Base-by-base conservation (phyloP, 179 eudicot genomes). In the Spergularia azorica region DNA sequence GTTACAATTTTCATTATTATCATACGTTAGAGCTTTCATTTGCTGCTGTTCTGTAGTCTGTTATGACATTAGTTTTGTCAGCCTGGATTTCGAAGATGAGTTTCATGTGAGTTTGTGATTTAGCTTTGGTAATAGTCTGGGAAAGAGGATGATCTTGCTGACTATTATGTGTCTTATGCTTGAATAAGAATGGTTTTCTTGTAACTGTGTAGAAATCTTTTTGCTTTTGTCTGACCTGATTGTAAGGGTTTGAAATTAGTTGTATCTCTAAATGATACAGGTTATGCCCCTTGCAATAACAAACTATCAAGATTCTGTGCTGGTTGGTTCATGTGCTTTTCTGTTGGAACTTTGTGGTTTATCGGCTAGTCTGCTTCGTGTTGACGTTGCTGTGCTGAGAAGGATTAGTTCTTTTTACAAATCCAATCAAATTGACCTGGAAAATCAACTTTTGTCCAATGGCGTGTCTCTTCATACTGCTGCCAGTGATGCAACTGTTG, bases 321-420 rank as follows among this genome's bases (percentile, higher is more conserved):
- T 92, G 82, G 98, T 95, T 80, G 91, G 96, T 65, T 91, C 98
- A 54, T 95, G 98, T 84, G 93, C 92, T 79, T 91, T 95, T 75
- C 91, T 95, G 55, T 76, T 95, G 78, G 98, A 95, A 86, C 88
- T 95, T 63, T 93, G 96, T 87, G 97, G 98, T 75, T 82, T 93
- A 76, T 90, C 98, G 81, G 92, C 94, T 78, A 86, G 84, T 62
- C 81, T 83, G 84, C 95, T 95, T 72, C 93, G 86, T 78, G 86
- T 88, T 75, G 93, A 93, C 66, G 80, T 93, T 79, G 91, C 97
- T 81, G 91, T 90, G 67, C 85, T 95, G 83, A 90, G 92, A 81
- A 84, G 97, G 72, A 90, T 95, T 84, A 88, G 89, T 80, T 79
- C 89, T 67, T 95, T 95, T 79, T 89, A 90, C 79, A 88, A 86